Evolutionary conservation across 2,329 filamentous ascomycete genomes (phyloP).

Genomic region (Endoconidiophora laricicola): DNA sequence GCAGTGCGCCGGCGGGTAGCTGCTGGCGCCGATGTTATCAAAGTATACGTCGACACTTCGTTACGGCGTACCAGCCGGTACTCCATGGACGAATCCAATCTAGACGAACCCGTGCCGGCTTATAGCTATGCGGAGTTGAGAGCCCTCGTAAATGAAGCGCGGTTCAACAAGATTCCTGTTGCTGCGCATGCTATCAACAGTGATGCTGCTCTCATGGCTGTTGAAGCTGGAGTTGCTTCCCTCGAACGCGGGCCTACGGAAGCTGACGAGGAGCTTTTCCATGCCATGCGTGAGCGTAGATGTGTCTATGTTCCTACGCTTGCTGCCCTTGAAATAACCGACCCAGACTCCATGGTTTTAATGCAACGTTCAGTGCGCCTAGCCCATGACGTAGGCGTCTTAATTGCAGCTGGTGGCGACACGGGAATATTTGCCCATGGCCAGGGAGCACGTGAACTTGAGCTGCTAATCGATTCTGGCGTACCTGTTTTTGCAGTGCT

Average conservation of each 20-base stretch:
- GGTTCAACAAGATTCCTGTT: slow-evolving; percentile 24
- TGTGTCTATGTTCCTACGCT: slow-evolving; percentile 38
- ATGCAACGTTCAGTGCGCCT: slow-evolving; percentile 25
- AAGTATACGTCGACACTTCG: slow-evolving; percentile 35
- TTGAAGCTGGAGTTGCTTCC: slow-evolving; percentile 28
- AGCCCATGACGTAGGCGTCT: slow-evolving; percentile 30
- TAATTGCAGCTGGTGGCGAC: slow-evolving; percentile 35
- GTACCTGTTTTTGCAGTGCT: slow-evolving; percentile 33
- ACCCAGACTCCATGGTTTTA: slow-evolving; percentile 16
- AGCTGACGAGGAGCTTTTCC: slow-evolving; percentile 24
- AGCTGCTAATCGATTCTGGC: slow-evolving; percentile 35
- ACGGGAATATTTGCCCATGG: slow-evolving; percentile 38
- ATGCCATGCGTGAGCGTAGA: slow-evolving; percentile 26
- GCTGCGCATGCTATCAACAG: slow-evolving; percentile 27
- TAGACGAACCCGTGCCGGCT: slow-evolving; percentile 23
- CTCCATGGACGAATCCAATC: slow-evolving; percentile 22
- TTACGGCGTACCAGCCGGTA: slow-evolving; percentile 19
- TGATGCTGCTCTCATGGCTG: slow-evolving; percentile 28
- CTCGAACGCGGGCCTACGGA: slow-evolving; percentile 29
- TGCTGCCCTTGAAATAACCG: slow-evolving; percentile 25
- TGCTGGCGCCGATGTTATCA: slow-evolving; percentile 33
- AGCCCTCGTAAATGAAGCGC: slow-evolving; percentile 31
- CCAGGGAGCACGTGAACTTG: slow-evolving; percentile 34
- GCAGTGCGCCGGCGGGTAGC: slow-evolving; percentile 30
- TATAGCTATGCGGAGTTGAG: slow-evolving; percentile 34